Base-by-base conservation (phyloP, 768 basidiomycete species). In the Hypsizygus marmoreus region DNA sequence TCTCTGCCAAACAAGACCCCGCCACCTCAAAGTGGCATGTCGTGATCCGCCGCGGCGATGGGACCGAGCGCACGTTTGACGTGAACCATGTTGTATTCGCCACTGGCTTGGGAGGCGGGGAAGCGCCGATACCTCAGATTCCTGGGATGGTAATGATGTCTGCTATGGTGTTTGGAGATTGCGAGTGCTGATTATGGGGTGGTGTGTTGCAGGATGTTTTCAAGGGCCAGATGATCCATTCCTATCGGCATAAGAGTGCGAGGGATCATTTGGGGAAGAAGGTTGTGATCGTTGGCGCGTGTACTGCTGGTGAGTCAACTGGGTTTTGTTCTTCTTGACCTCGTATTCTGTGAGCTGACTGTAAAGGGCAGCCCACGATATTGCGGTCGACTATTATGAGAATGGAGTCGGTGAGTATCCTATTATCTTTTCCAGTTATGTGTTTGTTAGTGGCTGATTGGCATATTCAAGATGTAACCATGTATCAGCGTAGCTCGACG, bases 261-360 rank as follows among this genome's bases (percentile, higher is more conserved):
- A 63, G 68, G 9, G 80, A 81, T 30, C 81, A 82, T 53, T 34
- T 59, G 1, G 87, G 84, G 11, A 88, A 88, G 67, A 89, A 82
- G 56, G 84, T 87, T 0, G 71, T 82, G 3, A 79, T 90, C 2
- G 66, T 89, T 4, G 87, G 87, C 1, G 73, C 85, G 11, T 80
- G 80, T 41, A 85, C 83, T 9, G 83, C 84, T 14, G 70, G 72
- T 71, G 31, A 20, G 55, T 30, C 3, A 24, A 5, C 49, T 19
- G 12, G 11, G 14, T 25, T 7, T 14, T 22, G 33, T 12, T 4
- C 4, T 3, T 23, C 2, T 20, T 2, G 72, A n/a, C n/a, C n/a
- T n/a, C n/a, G n/a, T n/a, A n/a, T n/a, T n/a, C n/a, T 24, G 19
- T 20, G 12, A 34, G 10, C 31, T 38, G 34, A 25, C 14, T 40